Evolutionary conservation across 768 basidiomycete species (phyloP).

Genomic region (Phlegmacium glaucopus): DNA sequence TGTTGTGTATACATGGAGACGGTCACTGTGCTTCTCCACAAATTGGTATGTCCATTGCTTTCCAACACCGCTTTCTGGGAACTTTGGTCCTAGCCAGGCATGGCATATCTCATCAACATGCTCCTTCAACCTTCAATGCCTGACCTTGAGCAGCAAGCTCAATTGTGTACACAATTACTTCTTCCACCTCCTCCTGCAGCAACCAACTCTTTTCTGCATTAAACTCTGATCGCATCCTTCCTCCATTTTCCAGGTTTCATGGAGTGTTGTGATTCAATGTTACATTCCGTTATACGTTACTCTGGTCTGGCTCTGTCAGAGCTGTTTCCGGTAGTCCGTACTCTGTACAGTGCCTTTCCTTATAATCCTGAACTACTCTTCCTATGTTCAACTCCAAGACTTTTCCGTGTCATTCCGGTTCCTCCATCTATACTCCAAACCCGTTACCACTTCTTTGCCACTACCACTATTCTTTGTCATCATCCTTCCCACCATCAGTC

Average conservation of each 20-base stretch:
- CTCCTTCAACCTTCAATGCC: slow-evolving; percentile 28
- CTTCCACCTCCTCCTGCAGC: slow-evolving; percentile 21
- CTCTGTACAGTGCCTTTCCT: no score
- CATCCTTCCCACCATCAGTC: no score
- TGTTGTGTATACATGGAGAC: slow-evolving; percentile 26
- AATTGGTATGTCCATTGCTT: slow-evolving; percentile 34
- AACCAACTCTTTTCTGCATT: slow-evolving; percentile 1
- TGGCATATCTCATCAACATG: slow-evolving; percentile 27
- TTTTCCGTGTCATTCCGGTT: no score
- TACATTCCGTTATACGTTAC: no score
- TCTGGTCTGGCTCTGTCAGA: no score
- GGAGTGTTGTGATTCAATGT: slow-evolving; percentile 15
- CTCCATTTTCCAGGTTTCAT: slow-evolving; percentile 3
- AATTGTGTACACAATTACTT: slow-evolving; percentile 24
- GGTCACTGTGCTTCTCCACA: slow-evolving; percentile 21
- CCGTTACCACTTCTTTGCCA: no score
- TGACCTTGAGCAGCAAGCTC: slow-evolving; percentile 28
- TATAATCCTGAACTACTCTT: no score
- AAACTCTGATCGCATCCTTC: not conserved
- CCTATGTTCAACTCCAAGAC: no score
- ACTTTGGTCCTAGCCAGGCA: slow-evolving; percentile 24
- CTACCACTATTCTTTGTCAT: no score
- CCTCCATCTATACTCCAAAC: no score
- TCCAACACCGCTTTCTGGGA: slow-evolving; percentile 30
- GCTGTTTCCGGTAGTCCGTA: no score